Evolutionary conservation across 345 rosid species (phyloP).

Genomic region (Eucalyptus sp.): DNA sequence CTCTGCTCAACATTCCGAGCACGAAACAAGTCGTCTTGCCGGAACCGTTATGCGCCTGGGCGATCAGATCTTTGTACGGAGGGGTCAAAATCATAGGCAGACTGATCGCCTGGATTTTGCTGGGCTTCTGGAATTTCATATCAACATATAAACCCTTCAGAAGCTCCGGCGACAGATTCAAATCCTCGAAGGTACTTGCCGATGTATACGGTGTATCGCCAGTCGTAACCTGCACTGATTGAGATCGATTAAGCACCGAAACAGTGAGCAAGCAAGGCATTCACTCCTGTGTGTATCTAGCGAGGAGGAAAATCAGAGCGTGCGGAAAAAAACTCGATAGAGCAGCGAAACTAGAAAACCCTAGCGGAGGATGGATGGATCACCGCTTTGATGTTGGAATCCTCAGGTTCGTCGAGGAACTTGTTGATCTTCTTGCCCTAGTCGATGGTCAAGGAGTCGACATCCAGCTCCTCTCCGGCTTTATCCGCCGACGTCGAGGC

Average conservation of each 20-base stretch:
- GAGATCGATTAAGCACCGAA: not conserved
- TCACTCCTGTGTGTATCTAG: not conserved
- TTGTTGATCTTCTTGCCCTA: constrained; percentile 23
- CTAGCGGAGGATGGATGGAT: not conserved
- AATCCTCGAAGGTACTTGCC: constrained; percentile 67
- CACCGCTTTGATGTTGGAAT: constrained; percentile 75
- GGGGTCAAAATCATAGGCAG: constrained; percentile 92
- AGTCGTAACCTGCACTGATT: constrained; percentile 44
- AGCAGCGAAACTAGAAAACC: not conserved
- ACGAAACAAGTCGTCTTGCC: constrained; percentile 98
- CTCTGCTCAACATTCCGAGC: constrained; percentile 90
- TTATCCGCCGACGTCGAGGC: constrained; percentile 17
- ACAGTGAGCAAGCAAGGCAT: not conserved
- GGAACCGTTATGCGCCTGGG: constrained; percentile 96
- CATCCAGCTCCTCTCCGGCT: constrained; percentile 13
- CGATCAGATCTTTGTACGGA: constrained; percentile 71
- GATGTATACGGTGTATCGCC: constrained; percentile 86
- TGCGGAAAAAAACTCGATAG: not conserved
- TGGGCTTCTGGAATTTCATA: constrained; percentile 91
- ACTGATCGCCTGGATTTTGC: constrained; percentile 89
- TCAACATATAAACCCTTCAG: constrained; percentile 85
- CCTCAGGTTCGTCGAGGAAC: constrained; percentile 61
- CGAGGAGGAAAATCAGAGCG: not conserved
- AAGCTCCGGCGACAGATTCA: constrained; percentile 64
- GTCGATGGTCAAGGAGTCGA: constrained; percentile 33